These are phyloP conservation scores for Pichia terricola DNA, from an alignment of 1,139 yeast genomes.

Conservation along the genomic window DNA sequence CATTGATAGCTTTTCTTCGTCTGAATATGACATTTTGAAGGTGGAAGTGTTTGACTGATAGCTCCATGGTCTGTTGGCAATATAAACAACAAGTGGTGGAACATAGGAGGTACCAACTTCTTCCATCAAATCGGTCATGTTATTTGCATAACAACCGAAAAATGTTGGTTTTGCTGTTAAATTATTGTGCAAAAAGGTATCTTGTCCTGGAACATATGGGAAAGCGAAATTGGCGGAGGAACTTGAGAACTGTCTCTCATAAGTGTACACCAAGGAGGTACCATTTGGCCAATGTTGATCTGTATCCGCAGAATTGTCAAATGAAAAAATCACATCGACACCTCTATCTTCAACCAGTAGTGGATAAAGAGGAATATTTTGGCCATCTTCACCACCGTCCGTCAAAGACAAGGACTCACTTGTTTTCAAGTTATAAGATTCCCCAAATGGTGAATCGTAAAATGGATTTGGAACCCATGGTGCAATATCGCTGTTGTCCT, in stretches of 20 bases:
- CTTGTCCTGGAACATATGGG: constrained; percentile 78
- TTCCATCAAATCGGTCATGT: constrained; percentile 42
- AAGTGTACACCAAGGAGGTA: constrained; percentile 54
- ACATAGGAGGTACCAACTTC: constrained; percentile 26
- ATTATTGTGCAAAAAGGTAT: constrained; percentile 52
- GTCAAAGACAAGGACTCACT: constrained; percentile 49
- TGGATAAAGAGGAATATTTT: constrained; percentile 73
- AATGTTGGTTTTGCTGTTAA: constrained; percentile 64
- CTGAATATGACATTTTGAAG: constrained; percentile 52
- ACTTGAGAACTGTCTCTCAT: constrained; percentile 46
- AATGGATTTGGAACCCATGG: constrained; percentile 44
- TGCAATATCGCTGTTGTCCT: constrained; percentile 27
- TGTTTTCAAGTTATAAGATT: constrained; percentile 31
- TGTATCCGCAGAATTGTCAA: constrained; percentile 82
- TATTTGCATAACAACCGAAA: constrained; percentile 74
- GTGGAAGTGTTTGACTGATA: constrained; percentile 65
- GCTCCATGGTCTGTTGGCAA: constrained; percentile 69
- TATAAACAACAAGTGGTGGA: constrained; percentile 73
- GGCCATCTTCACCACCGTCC: constrained; percentile 87
- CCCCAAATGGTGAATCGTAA: constrained; percentile 37
- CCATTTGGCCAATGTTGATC: constrained; percentile 68
- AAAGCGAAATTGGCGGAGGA: constrained; percentile 61
- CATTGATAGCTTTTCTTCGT: constrained; percentile 48
- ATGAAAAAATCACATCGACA: constrained; percentile 74
- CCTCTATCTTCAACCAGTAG: constrained; percentile 59